Base-by-base conservation (phyloP, 2,329 filamentous ascomycete genomes). In the Fusarium sp. region DNA sequence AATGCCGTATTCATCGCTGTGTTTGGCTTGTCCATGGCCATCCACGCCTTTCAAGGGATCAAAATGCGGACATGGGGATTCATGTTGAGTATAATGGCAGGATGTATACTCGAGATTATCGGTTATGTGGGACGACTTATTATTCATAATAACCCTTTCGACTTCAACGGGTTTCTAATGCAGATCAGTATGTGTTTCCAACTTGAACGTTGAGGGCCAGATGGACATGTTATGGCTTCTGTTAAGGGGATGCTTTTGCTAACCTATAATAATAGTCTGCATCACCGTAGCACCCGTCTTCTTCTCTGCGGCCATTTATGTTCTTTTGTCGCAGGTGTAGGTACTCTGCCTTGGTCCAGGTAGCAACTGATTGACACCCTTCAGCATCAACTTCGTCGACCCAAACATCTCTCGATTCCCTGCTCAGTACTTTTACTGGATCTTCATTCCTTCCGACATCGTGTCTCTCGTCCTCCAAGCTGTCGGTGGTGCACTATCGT, bases 91-190 rank as follows among this genome's bases (percentile, higher is more conserved):
- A 86, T 91, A 81, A 69, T 86, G 4, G 70, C 82, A 7, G 90
- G 90, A 28, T 87, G 84, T 69, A 61, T 85, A 11, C 79, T 84
- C 48, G 89, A 90, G 73, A 84, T 90, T 18, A 72, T 89, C 31
- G 90, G 90, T 28, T 92, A 92, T 63, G 78, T 79, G 1, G 90
- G 87, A 3, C 82, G 90, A 5, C 78, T 91, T 28, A 74, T 88
- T 56, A 79, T 89, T 44, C 80, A 86, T 64, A 64, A 83, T 34
- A 86, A 90, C 60, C 87, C 88, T 0, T 91, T 88, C 72, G 78
- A 75, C 43, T 85, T 90, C 71, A 73, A 73, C 10, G 87, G 83
- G 0, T 92, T 92, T 72, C 81, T 91, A 71, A 84, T 90, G n/a
- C 87, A 92, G 73, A 90, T 91, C 61, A 81, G 84, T 84, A 88